These are phyloP conservation scores for Miscanthus lutarioriparius DNA, from an alignment of 176 grass and related monocot species.

Conservation along the genomic window DNA sequence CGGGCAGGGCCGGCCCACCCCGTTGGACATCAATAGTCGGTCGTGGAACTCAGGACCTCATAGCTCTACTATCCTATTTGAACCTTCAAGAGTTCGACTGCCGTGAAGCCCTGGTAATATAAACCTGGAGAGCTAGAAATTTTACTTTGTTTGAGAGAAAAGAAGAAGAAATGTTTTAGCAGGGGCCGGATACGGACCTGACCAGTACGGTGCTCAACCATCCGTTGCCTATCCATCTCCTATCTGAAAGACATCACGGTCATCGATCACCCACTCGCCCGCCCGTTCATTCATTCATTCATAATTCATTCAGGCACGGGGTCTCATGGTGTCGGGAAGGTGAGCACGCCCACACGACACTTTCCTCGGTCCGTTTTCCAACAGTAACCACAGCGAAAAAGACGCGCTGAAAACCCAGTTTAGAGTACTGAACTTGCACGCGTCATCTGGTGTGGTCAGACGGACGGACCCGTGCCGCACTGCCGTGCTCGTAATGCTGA, in stretches of 20 bases:
- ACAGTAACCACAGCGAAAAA: not conserved
- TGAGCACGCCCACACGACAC: not conserved
- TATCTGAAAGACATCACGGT: not conserved
- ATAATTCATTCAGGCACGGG: not conserved
- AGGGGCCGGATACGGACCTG: too few species aligned
- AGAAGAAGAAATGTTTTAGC: too few species aligned
- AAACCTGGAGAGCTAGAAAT: too few species aligned
- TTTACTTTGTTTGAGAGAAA: too few species aligned
- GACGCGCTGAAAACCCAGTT: not conserved
- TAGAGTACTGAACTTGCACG: not conserved
- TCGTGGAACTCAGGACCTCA: too few species aligned
- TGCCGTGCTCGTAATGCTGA: too few species aligned
- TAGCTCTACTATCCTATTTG: too few species aligned
- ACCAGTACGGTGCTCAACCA: too few species aligned
- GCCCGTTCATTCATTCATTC: not conserved
- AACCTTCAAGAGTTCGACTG: too few species aligned
- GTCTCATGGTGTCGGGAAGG: not conserved
- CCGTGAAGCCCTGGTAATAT: too few species aligned
- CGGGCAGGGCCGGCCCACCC: too few species aligned
- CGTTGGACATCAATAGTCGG: too few species aligned
- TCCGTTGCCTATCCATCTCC: not conserved
- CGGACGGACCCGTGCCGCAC: not conserved
- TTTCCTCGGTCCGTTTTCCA: not conserved
- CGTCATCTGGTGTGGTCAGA: not conserved
- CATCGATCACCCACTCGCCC: not conserved